phyloP scores from a whole-genome alignment of 495 filamentous ascomycete species.

The Lindgomyces ingoldianus region DNA sequence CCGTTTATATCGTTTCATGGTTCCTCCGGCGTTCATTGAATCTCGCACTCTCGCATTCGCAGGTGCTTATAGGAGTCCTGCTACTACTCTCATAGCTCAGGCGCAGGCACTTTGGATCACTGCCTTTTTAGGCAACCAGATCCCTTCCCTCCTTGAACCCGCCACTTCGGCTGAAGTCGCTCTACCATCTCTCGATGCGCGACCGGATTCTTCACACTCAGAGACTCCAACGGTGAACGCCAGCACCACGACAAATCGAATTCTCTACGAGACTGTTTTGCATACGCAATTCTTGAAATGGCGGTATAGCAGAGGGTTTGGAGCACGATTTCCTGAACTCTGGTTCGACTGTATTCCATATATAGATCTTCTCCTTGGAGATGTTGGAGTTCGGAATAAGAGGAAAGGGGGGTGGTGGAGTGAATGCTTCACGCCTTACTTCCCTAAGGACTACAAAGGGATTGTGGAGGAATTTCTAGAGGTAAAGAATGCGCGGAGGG shows the following conservation, averaged over 20 bases:
- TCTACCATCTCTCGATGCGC: too few relatives aligned
- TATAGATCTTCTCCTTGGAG: slow-evolving; percentile 66
- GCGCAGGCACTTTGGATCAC: slow-evolving; percentile 40
- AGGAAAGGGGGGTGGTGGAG: slow-evolving; percentile 48
- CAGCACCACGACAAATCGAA: background rate
- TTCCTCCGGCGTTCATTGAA: slow-evolving; percentile 33
- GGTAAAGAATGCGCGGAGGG: background rate
- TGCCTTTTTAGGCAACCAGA: slow-evolving; percentile 51
- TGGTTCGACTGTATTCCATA: slow-evolving; percentile 80
- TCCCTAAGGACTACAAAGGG: slow-evolving; percentile 45
- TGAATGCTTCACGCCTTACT: slow-evolving; percentile 48
- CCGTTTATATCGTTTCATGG: slow-evolving; percentile 41
- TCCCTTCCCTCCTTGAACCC: slow-evolving; percentile 30
- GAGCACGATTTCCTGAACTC: slow-evolving; percentile 65
- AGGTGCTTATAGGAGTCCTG: slow-evolving; percentile 20
- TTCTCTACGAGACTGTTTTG: slow-evolving; percentile 61
- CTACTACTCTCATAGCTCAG: slow-evolving; percentile 34
- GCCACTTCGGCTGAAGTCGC: too few relatives aligned
- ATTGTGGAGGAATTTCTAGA: slow-evolving; percentile 42
- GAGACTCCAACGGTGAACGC: background rate
- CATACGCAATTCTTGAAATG: slow-evolving; percentile 68
- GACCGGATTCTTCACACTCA: background rate
- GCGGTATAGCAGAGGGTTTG: slow-evolving; percentile 67
- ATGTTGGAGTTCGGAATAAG: slow-evolving; percentile 58
- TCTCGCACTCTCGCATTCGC: slow-evolving; percentile 37